Conservation (phyloP, 23 red algal species). For the Gracilaria caudata region DNA sequence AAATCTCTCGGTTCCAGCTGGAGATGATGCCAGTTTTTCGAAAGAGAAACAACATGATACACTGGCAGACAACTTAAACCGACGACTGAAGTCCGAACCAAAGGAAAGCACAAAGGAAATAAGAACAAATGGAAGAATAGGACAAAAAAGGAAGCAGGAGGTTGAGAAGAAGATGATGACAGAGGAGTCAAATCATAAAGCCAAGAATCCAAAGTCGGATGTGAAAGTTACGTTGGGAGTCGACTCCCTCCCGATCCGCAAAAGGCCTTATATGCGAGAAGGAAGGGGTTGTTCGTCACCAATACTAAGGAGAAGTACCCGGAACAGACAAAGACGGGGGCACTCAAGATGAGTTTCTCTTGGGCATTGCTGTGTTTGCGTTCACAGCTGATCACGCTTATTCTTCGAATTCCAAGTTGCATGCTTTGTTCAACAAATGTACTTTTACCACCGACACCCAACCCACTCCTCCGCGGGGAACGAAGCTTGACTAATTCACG, state of each 20-base stretch:
- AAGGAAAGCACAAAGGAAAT: neutral
- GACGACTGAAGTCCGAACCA: neutral
- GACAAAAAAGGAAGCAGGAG: neutral
- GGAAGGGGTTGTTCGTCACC: neutral
- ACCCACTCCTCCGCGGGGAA: neutral
- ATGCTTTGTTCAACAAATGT: slow-evolving; percentile 16
- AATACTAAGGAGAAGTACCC: slow-evolving; percentile 2
- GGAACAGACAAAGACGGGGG: neutral
- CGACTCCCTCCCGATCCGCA: neutral
- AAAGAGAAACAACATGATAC: neutral
- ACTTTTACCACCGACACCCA: neutral
- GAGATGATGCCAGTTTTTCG: neutral
- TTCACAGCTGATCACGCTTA: slow-evolving; percentile 32
- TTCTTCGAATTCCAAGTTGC: slow-evolving; percentile 3
- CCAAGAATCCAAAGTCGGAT: neutral
- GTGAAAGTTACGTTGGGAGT: neutral
- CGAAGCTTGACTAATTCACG: neutral
- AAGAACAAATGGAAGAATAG: neutral
- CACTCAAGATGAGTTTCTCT: neutral
- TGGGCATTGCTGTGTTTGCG: neutral
- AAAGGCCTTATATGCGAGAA: slow-evolving; percentile 11
- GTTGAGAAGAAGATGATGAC: too few relatives aligned
- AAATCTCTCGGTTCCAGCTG: neutral
- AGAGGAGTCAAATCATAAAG: neutral
- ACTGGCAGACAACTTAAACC: neutral